phyloP scores from a whole-genome alignment of 306 rosid species.

The Mucuna pruriens region DNA sequence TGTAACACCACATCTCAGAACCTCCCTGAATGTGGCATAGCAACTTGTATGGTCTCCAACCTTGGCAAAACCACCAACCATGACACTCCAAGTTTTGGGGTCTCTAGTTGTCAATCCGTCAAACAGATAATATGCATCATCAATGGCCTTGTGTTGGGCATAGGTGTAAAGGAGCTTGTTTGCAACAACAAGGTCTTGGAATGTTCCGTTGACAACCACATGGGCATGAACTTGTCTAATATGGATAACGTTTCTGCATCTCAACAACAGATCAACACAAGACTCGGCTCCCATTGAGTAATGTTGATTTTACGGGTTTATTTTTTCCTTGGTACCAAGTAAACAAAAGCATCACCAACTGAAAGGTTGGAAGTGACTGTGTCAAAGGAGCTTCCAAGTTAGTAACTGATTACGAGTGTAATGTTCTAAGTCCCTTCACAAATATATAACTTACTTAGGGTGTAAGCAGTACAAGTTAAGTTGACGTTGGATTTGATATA shows the following conservation, averaged over 20 bases:
- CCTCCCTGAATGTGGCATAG: conserved; percentile 65
- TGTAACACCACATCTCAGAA: conserved; percentile 46
- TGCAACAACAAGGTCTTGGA: conserved; percentile 54
- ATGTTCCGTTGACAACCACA: conserved; percentile 48
- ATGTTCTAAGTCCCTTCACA: neutral
- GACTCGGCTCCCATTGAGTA: conserved; percentile 45
- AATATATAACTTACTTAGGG: too few relatives aligned
- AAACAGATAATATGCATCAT: conserved; percentile 60
- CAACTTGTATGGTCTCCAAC: conserved; percentile 54
- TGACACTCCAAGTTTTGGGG: conserved; percentile 66
- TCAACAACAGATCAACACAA: conserved; percentile 48
- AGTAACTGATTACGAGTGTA: too few relatives aligned
- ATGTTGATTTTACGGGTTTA: neutral
- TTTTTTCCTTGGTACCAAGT: neutral
- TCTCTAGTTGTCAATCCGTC: conserved; percentile 53
- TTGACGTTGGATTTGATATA: too few relatives aligned
- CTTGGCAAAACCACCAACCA: conserved; percentile 74
- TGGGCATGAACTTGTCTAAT: conserved; percentile 68
- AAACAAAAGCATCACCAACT: neutral
- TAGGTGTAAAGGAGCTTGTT: conserved; percentile 75
- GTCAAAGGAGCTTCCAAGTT: neutral
- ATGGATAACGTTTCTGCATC: conserved; percentile 56
- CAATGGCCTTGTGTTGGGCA: conserved; percentile 48
- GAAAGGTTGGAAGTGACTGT: neutral
- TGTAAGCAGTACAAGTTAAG: too few relatives aligned